Evolutionary conservation across 2,329 filamentous ascomycete genomes (phyloP).

Genomic region (Pestalotiopsis sp.): DNA sequence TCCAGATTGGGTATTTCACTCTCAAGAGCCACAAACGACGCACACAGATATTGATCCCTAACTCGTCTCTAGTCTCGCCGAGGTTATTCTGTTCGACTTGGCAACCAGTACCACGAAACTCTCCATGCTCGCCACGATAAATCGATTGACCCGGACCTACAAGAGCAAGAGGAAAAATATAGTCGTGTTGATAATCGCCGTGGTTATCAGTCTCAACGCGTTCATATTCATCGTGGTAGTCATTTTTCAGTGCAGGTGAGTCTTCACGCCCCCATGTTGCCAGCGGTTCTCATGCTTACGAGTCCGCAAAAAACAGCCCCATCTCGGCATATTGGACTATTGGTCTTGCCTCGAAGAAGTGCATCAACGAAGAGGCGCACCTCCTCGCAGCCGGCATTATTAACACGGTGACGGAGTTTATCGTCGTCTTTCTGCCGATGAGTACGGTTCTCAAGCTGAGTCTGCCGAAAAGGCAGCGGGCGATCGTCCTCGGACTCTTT

Average conservation of each 20-base stretch:
- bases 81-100: constrained; percentile 38
- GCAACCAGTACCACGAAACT: constrained; percentile 42
- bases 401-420: constrained; percentile 62
- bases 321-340: constrained; percentile 41
- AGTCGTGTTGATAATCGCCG: constrained; percentile 31
- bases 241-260: constrained; percentile 41
- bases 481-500: constrained; percentile 50
- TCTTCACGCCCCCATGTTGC: constrained; percentile 3
- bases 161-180: constrained; percentile 30
- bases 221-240: constrained; percentile 38
- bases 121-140: constrained; percentile 42
- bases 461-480: constrained; percentile 48
- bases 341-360: constrained; percentile 34
- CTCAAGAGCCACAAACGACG: background rate
- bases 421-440: constrained; percentile 55
- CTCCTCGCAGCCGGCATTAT: constrained; percentile 57
- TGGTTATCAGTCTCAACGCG: constrained; percentile 31
- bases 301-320: constrained; percentile 28
- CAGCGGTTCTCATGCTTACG: constrained; percentile 31
- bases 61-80: constrained; percentile 27
- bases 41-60: background rate
- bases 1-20: constrained; percentile 29
- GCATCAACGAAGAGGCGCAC: constrained; percentile 52
- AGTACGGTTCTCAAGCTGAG: constrained; percentile 46
- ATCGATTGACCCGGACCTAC: constrained; percentile 36